phyloP scores from a whole-genome alignment of 352 stramenopile species.

The Thalassiosira oceanica region DNA sequence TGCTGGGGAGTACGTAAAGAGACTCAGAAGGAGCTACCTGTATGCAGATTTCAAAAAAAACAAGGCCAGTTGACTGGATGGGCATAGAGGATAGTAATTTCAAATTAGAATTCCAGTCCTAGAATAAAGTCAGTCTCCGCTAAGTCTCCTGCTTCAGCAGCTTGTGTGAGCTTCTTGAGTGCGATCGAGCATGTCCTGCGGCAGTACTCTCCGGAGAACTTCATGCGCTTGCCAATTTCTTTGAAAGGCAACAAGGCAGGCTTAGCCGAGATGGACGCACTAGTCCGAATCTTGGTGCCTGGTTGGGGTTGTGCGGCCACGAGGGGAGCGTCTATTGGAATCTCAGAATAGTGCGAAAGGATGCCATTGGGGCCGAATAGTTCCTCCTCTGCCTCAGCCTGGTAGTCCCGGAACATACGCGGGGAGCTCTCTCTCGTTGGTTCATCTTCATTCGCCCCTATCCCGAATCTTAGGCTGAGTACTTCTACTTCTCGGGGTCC shows the following conservation, averaged over 20 bases:
- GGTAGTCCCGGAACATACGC: conserved; percentile 47
- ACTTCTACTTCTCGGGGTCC: conserved; percentile 72
- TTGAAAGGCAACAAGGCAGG: conserved; percentile 58
- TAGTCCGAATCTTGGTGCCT: not conserved
- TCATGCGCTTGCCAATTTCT: conserved; percentile 76
- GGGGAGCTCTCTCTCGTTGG: not conserved
- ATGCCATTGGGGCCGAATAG: conserved; percentile 57
- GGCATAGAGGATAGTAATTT: too few species aligned
- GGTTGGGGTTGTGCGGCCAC: not conserved
- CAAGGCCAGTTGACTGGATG: too few species aligned
- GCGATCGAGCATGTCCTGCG: conserved; percentile 58
- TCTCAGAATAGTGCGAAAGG: conserved; percentile 37
- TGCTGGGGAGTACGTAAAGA: too few species aligned
- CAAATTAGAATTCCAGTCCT: conserved; percentile 2
- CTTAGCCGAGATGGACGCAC: conserved; percentile 30
- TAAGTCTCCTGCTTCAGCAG: conserved; percentile 64
- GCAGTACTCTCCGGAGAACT: conserved; percentile 74
- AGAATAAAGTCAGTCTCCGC: conserved; percentile 48
- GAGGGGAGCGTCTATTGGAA: not conserved
- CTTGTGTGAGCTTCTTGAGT: conserved; percentile 61
- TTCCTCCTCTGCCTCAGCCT: conserved; percentile 63
- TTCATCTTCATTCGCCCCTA: conserved; percentile 22
- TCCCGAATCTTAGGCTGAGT: conserved; percentile 68
- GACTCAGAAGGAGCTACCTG: too few species aligned
- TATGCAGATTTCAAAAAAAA: too few species aligned